Evolutionary conservation across 805 yeast genomes (phyloP), one percentile per base, ranked within the genome.

Genomic region (Candida patagonica): DNA sequence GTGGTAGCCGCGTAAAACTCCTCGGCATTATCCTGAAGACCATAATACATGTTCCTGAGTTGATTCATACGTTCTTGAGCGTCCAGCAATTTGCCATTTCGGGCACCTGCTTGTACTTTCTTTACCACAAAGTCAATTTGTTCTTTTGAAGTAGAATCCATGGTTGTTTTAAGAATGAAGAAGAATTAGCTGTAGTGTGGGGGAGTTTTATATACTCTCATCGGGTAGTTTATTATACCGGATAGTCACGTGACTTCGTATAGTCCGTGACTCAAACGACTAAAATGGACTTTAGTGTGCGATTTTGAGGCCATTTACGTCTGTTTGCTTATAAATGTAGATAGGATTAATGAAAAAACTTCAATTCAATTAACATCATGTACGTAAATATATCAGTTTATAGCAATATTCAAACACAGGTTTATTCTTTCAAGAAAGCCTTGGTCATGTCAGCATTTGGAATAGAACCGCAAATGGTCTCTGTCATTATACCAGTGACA

Each of bases 401-500:
- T n/a, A n/a, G n/a, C n/a, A n/a, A n/a, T n/a, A n/a, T n/a, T n/a
- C n/a, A n/a, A n/a, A n/a, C n/a, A 15, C 6, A 3, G 31, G 9
- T 15, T 29, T 29, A 29, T 10, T 29, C 31, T 20, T 29, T 29
- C 19, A 29, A 8, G 17, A 29, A 29, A 13, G 31, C 94, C 71
- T 84, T 80, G 56, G 77, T 73, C 94, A 88, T 87, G 68, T 88
- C 94, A 62, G 94, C 95, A 60, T 85, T 94, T 48, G 92, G 86
- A 57, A 88, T 83, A 40, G 89, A 76, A 66, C 96, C 96, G 64
- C 88, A 83, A 52, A 92, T 79, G 54, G 97, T 89, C 75, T 92
- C 98, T 56, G 82, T 82, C 80, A 92, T 85, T 64, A 92, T 87
- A 75, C 97, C 98, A 42, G 96, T 88, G 51, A 92, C 97, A 67